phyloP scores from a whole-genome alignment of 1,284 basidiomycete species.

The Vanrija sp. region DNA sequence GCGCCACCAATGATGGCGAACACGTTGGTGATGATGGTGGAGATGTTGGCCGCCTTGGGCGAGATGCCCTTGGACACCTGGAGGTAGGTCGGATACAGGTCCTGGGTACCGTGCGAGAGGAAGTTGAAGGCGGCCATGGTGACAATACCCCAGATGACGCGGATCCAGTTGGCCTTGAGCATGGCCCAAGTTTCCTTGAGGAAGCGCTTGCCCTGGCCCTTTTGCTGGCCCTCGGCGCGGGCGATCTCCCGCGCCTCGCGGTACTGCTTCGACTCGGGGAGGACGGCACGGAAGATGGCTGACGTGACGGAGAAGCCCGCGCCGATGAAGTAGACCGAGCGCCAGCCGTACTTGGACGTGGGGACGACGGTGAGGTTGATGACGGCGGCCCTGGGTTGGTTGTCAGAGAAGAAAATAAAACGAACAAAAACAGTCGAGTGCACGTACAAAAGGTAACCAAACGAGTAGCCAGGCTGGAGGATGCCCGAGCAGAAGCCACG shows the following conservation, averaged over 20 bases:
- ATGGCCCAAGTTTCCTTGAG: slow-evolving; percentile 64
- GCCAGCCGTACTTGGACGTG: slow-evolving; percentile 42
- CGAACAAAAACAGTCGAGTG: neutral
- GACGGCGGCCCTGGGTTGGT: slow-evolving; percentile 50
- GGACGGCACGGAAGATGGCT: slow-evolving; percentile 61
- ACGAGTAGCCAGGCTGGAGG: slow-evolving; percentile 74
- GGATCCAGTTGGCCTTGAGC: slow-evolving; percentile 71
- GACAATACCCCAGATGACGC: slow-evolving; percentile 69
- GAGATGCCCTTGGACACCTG: slow-evolving; percentile 21
- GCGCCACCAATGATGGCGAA: slow-evolving; percentile 75
- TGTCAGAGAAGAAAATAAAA: neutral
- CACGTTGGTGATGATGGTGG: slow-evolving; percentile 67
- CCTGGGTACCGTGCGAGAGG: slow-evolving; percentile 63
- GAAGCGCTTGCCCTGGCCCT: slow-evolving; percentile 64
- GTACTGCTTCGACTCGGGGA: slow-evolving; percentile 81
- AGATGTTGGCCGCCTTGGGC: slow-evolving; percentile 62
- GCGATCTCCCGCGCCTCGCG: slow-evolving; percentile 31
- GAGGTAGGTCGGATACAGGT: slow-evolving; percentile 31
- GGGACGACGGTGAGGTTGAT: slow-evolving; percentile 60
- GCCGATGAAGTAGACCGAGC: slow-evolving; percentile 50
- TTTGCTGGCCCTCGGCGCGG: slow-evolving; percentile 43
- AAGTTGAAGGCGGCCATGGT: slow-evolving; percentile 78
- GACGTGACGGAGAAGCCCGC: slow-evolving; percentile 67
- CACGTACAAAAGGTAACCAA: slow-evolving; percentile 42
- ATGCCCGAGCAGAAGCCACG: slow-evolving; percentile 84